Base-by-base conservation (phyloP, 169 alveolate genomes). In the Babesia bigemina region DNA sequence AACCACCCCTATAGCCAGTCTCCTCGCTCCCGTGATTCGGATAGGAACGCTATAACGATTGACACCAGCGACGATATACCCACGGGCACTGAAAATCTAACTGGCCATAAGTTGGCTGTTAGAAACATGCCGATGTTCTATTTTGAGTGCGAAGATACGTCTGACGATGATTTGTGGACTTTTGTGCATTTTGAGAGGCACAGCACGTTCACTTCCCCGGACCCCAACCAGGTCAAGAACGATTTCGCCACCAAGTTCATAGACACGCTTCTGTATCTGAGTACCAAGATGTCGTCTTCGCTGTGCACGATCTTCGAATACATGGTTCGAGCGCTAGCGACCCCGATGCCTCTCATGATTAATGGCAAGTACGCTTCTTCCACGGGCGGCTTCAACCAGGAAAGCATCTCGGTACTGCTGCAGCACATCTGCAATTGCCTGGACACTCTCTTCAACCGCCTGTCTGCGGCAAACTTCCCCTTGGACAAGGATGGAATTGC, bases 261-360 rank as follows among this genome's bases (percentile, higher is more conserved):
- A 3, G 60, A 59, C 14, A 28, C 22, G 26, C 36, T 75, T 6
- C 26, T 75, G 60, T 26, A 19, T 24, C 36, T 75, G 36, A 42
- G 53, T 44, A 61, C 66, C 39, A 63, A 75, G 50, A 44, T 75
- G 69, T 8, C 84, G 1, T 24, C 70, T 4, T 21, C 76, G 3
- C 69, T 65, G 16, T 13, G 69, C 16, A 16, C 50, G 24, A 63
- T 75, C 42, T 63, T 4, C 28, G 84, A 75, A 6, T 75, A 26
- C 26, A 10, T 75, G 67, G 28, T 75, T 10, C 77, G 84, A 0
- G 49, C 61, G 21, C 59, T 75, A 4, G 4, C 21, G 65, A 22
- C 24, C 4, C 55, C 48, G 2, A 7, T 36, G 39, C 14, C 70
- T 7, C 4, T 44, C 19, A 22, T 19, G 21, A 21, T 17, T 22